A percentile compares a stretch with the other conserved stretches of the same genome.
phyloP scores from a whole-genome alignment of 2,329 filamentous ascomycete species.

The Bipolaris zeicola region DNA sequence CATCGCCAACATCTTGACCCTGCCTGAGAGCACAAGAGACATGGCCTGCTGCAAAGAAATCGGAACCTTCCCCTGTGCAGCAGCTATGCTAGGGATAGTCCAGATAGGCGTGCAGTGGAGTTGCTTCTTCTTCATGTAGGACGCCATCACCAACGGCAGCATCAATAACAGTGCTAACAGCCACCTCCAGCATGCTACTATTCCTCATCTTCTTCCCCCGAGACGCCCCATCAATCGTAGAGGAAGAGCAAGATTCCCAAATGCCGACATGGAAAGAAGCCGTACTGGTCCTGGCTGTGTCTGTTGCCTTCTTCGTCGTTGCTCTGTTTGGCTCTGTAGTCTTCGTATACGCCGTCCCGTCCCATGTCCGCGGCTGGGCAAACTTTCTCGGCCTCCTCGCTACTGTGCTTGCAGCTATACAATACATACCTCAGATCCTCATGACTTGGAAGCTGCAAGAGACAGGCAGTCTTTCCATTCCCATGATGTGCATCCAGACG shows the following conservation, averaged over 20 bases:
- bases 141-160: background rate
- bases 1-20: conserved; percentile 88
- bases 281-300: conserved; percentile 72
- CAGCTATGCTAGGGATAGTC: conserved; percentile 83
- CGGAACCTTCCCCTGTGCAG: conserved; percentile 79
- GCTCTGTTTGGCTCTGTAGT: conserved; percentile 68
- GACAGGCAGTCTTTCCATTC: conserved; percentile 88
- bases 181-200: conserved; percentile 76
- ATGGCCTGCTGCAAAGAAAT: conserved; percentile 85
- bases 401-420: conserved; percentile 77
- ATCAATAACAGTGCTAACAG: conserved; percentile 15
- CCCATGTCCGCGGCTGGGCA: conserved; percentile 76
- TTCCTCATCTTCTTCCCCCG: conserved; percentile 87
- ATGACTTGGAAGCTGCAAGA: conserved; percentile 86
- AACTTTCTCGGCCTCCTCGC: conserved; percentile 82
- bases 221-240: conserved; percentile 30
- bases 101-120: conserved; percentile 92
- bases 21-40: conserved; percentile 81
- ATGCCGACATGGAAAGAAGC: conserved; percentile 75
- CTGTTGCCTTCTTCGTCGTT: conserved; percentile 75
- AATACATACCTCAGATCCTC: conserved; percentile 95
- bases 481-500: conserved; percentile 98
- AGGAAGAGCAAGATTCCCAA: conserved; percentile 33
- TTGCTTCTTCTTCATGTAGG: conserved; percentile 87
- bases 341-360: conserved; percentile 68